Evolutionary conservation across 257 asterid genomes (phyloP).

Genomic region (Eustoma russellianum): DNA sequence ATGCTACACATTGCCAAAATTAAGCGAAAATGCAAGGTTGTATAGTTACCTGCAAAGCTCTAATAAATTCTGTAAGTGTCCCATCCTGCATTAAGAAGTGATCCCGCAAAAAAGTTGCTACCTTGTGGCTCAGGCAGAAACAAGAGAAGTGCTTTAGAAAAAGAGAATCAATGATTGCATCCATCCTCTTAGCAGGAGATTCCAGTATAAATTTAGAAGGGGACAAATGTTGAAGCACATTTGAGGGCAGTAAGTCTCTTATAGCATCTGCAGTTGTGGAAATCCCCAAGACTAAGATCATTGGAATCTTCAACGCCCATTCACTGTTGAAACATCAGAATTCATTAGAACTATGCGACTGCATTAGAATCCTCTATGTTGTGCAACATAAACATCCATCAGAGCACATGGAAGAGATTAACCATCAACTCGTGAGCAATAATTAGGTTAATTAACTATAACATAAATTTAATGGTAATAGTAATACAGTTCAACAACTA

Average conservation of each 20-base stretch:
- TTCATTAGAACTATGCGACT: constrained; percentile 5
- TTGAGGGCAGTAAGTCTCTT: constrained; percentile 47
- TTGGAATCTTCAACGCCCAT: constrained; percentile 76
- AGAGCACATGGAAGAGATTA: not conserved
- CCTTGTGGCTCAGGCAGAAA: constrained; percentile 63
- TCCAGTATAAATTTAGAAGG: constrained; percentile 56
- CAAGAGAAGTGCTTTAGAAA: constrained; percentile 46
- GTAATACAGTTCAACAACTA: not conserved
- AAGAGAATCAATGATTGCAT: constrained; percentile 65
- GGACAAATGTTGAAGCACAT: constrained; percentile 41
- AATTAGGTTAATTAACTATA: too few species aligned
- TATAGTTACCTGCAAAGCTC: constrained; percentile 67
- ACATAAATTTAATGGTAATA: too few species aligned
- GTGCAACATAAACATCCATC: constrained; percentile 6
- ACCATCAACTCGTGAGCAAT: not conserved
- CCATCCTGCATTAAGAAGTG: constrained; percentile 88
- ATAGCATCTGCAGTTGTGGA: constrained; percentile 72
- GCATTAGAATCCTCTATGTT: too few species aligned
- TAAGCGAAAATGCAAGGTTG: not conserved
- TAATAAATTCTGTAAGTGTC: constrained; percentile 67
- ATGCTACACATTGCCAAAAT: too few species aligned
- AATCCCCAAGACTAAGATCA: constrained; percentile 72
- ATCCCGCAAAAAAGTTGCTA: constrained; percentile 59
- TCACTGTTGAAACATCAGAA: constrained; percentile 49
- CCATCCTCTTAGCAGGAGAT: constrained; percentile 77